Evolutionary conservation across 1,284 basidiomycete genomes (phyloP).

Genomic region (Pseudozyma sp.): DNA sequence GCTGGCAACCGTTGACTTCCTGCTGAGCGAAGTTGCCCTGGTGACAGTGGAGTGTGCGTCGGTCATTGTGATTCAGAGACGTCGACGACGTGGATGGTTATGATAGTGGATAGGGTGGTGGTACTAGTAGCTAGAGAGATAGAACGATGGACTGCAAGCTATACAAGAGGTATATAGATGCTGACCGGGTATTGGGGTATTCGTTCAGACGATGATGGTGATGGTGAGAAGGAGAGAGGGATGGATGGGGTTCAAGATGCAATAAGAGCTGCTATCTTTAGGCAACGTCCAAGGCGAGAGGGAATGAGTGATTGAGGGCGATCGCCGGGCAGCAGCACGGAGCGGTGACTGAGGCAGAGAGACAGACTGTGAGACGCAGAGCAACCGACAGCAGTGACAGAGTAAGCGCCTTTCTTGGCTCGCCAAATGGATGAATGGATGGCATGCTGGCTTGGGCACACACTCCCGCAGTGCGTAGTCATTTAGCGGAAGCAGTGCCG

Average conservation of each 20-base stretch:
- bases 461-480: not conserved
- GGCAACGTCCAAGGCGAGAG: not conserved
- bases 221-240: constrained; percentile 17
- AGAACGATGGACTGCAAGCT: not conserved
- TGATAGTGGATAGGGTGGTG: constrained; percentile 1
- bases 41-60: constrained; percentile 67
- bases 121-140: constrained; percentile 10
- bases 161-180: not conserved
- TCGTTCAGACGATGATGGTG: constrained; percentile 30
- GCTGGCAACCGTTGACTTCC: constrained; percentile 68
- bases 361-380: not conserved
- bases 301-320: not conserved
- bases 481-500: constrained; percentile 8
- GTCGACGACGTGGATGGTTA: constrained; percentile 23
- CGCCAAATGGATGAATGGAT: no score
- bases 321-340: not conserved
- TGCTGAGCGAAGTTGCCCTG: constrained; percentile 64
- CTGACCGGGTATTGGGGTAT: constrained; percentile 21
- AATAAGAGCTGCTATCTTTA: constrained; percentile 4
- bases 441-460: not conserved
- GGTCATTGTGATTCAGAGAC: constrained; percentile 43
- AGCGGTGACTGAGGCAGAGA: not conserved
- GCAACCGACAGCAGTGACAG: not conserved
- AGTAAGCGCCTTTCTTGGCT: constrained; percentile 3
- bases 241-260: not conserved